Percentiles rank a stretch among this genome's conserved stretches.
Evolutionary conservation across 2,329 filamentous ascomycete species (phyloP).

Genomic region (Dothidotthia symphoricarpi): DNA sequence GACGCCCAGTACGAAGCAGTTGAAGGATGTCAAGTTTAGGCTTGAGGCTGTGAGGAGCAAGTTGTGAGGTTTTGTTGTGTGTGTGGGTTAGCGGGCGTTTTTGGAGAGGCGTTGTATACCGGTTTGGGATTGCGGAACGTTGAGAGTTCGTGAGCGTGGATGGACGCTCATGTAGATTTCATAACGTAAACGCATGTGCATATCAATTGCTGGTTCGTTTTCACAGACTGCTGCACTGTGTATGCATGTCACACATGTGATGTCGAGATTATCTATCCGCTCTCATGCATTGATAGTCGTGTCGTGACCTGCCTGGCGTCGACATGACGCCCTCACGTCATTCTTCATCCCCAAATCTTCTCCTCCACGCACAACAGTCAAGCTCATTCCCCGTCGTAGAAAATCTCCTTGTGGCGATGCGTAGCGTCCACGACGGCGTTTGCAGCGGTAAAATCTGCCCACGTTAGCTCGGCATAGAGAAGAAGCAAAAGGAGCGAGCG

Average conservation of each 20-base stretch:
- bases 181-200: no score
- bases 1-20: conserved; percentile 83
- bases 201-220: no score
- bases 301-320: no score
- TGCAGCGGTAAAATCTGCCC: conserved; percentile 69
- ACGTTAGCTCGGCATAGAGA: neutral
- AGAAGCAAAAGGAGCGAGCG: no score
- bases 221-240: no score
- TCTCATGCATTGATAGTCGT: no score
- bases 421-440: conserved; percentile 82
- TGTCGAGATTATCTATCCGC: no score
- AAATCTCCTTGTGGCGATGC: conserved; percentile 77
- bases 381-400: conserved; percentile 60
- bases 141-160: neutral
- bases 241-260: no score
- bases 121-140: neutral
- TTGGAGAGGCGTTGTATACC: neutral
- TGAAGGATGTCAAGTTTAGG: conserved; percentile 95
- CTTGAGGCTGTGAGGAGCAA: conserved; percentile 89
- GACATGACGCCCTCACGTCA: no score
- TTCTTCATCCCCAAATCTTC: no score
- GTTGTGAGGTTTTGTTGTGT: conserved; percentile 46
- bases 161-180: no score
- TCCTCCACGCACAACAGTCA: no score
- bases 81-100: neutral